These are phyloP conservation scores for Mucor sp. DNA, from an alignment of 371 early-diverging fungal species.

Conservation along the genomic window DNA sequence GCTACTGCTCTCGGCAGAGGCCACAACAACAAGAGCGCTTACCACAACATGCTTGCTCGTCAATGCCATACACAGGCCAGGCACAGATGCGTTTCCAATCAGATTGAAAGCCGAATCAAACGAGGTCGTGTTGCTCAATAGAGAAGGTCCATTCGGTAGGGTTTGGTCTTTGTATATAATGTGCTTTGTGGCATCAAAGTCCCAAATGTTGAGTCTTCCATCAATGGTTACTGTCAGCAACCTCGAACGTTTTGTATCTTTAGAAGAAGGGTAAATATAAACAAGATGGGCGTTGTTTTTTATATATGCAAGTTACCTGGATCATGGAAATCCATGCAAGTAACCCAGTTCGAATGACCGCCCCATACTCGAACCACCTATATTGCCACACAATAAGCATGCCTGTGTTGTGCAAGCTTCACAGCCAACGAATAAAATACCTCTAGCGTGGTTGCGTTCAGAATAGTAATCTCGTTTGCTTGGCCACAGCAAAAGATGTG, in stretches of 20 bases:
- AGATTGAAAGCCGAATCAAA: conserved; percentile 32
- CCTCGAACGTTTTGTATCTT: conserved; percentile 23
- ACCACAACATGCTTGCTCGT: conserved; percentile 36
- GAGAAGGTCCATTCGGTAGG: conserved; percentile 14
- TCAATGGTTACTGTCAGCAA: conserved; percentile 48
- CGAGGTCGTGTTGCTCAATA: conserved; percentile 13
- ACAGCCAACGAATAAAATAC: conserved; percentile 26
- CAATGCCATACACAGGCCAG: conserved; percentile 38
- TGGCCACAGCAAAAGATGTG: conserved; percentile 52
- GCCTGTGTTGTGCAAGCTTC: no score
- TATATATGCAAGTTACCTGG: conserved; percentile 43
- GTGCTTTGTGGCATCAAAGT: conserved; percentile 46
- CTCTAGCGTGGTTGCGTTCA: conserved; percentile 52
- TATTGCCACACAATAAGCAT: conserved; percentile 1
- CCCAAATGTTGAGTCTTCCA: conserved; percentile 52
- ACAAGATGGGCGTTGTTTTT: neutral
- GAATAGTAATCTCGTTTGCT: conserved; percentile 45
- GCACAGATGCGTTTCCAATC: conserved; percentile 15
- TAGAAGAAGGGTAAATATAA: neutral
- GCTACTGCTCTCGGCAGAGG: no score
- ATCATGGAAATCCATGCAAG: conserved; percentile 59
- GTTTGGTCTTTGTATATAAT: conserved; percentile 43
- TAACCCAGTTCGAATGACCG: conserved; percentile 68
- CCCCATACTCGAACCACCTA: conserved; percentile 70
- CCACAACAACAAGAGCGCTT: neutral